Base-by-base conservation (phyloP, 1,284 basidiomycete genomes). In the Ustilago crameri region DNA sequence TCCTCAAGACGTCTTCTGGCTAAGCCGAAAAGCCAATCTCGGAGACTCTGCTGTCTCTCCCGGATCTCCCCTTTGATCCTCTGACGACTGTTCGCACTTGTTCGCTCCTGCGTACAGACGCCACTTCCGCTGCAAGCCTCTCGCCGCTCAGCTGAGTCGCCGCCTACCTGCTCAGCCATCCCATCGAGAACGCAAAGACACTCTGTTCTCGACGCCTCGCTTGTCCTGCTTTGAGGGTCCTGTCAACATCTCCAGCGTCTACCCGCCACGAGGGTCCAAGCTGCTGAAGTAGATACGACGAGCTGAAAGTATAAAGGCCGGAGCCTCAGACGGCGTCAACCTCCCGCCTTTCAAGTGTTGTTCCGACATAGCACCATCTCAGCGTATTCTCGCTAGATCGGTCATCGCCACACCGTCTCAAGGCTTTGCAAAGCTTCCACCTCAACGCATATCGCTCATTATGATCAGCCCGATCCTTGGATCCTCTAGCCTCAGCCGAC, bases 391-490 rank as follows among this genome's bases (percentile, higher is more conserved):
- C n/a, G n/a, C n/a, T n/a, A n/a, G n/a, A n/a, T n/a, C n/a, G n/a
- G n/a, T n/a, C n/a, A n/a, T n/a, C n/a, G n/a, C n/a, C n/a, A n/a
- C n/a, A n/a, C n/a, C n/a, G n/a, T n/a, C n/a, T n/a, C n/a, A n/a
- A n/a, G n/a, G n/a, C n/a, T n/a, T n/a, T n/a, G n/a, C n/a, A n/a
- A n/a, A n/a, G n/a, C n/a, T n/a, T n/a, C n/a, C n/a, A n/a, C n/a
- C 35, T 14, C 14, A 49, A 3, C 23, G 5, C 34, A 49, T n/a
- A 17, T 3, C 15, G 3, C n/a, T n/a, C 15, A 18, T 26, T 8
- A 47, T 17, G 20, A 67, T 57, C 57, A 10, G 35, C 2, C 42
- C 53, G 5, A 50, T 46, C 23, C 44, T 66, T 15, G 48, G 51
- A 30, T 37, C 62, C 12, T 54, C 55, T 5, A 35, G 35, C 23